A percentile compares a stretch with the other conserved stretches of the same genome.
phyloP scores from a whole-genome alignment of 129 eudicot genomes.

The Tagetes patula region DNA sequence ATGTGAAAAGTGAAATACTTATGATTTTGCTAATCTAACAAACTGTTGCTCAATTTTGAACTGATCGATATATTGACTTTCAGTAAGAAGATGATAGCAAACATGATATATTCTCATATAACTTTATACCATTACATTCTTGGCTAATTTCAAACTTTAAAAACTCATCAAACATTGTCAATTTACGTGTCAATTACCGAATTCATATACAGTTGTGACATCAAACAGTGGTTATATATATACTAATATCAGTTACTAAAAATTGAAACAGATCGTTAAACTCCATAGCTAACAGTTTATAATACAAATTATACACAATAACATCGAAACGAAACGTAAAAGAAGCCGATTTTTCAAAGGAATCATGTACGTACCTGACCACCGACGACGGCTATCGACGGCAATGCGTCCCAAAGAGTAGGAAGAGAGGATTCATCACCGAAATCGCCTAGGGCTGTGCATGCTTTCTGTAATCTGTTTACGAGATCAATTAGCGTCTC shows the following conservation, averaged over 20 bases:
- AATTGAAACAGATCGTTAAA: neutral
- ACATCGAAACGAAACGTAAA: neutral
- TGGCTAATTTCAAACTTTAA: neutral
- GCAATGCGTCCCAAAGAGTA: conserved; percentile 66
- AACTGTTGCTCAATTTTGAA: too few species aligned
- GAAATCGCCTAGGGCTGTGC: conserved; percentile 85
- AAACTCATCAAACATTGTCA: neutral
- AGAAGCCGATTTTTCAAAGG: neutral
- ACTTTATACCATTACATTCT: neutral
- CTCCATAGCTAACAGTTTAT: neutral
- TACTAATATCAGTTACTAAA: too few species aligned
- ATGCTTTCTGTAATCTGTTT: conserved; percentile 80
- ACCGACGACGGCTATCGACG: conserved; percentile 65
- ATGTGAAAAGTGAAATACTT: neutral
- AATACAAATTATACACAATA: neutral
- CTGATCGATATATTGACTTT: too few species aligned
- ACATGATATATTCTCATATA: neutral
- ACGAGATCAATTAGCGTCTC: conserved; percentile 69
- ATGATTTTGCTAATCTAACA: too few species aligned
- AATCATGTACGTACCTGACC: conserved; percentile 47
- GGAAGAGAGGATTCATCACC: conserved; percentile 72
- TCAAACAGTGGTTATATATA: neutral
- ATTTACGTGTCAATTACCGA: neutral
- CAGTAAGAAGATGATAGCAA: neutral
- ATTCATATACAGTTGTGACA: neutral